Evolutionary conservation across 805 yeast species (phyloP), one percentile per base, ranked within the genome.

Genomic region (Myxozyma geophila): DNA sequence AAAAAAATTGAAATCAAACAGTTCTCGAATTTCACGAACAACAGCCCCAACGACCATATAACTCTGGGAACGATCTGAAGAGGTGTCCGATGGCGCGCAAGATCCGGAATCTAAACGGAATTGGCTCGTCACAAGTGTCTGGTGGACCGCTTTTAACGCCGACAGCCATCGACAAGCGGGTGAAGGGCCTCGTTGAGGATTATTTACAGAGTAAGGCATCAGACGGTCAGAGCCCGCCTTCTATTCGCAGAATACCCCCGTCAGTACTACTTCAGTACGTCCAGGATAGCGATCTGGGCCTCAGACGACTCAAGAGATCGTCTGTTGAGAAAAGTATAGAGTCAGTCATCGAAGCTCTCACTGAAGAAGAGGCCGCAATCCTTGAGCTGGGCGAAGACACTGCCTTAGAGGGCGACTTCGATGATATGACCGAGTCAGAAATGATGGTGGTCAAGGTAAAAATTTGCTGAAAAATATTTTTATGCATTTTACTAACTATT

Each of bases 231-330:
- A 50, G 35, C 13, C 51, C 54, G 7, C 40, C 52, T 33, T 46
- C 51, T 17, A 43, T 52, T 7, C 60, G 63, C 10, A 56, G 58
- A 35, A 39, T 54, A n/a, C 10, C 47, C 7, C 69, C 69, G 15
- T 63, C 69, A 15, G 52, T 59, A n/a, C n/a, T 68, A 12, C 19
- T 67, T 15, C 65, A 67, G 44, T 57, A 47, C 44, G 60, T 67
- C 15, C 90, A 88, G 70, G 74, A 80, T 39, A 85, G 86, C 54
- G 96, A 91, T 66, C 77, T 85, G 44, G 83, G 87, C 39, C 78
- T 92, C 70, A 82, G 83, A 62, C 78, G 98, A 63, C 85, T 86
- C 70, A 92, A 92, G 74, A 85, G 84, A 62, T 82, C 80, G 8
- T 76, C 82, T 9, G 74, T 92, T 59, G 87, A 85, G 66, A 85